A percentile compares a stretch with the other conserved stretches of the same genome.
Evolutionary conservation across 2,329 filamentous ascomycete genomes (phyloP).

Genomic region (Aspergillus hortae): DNA sequence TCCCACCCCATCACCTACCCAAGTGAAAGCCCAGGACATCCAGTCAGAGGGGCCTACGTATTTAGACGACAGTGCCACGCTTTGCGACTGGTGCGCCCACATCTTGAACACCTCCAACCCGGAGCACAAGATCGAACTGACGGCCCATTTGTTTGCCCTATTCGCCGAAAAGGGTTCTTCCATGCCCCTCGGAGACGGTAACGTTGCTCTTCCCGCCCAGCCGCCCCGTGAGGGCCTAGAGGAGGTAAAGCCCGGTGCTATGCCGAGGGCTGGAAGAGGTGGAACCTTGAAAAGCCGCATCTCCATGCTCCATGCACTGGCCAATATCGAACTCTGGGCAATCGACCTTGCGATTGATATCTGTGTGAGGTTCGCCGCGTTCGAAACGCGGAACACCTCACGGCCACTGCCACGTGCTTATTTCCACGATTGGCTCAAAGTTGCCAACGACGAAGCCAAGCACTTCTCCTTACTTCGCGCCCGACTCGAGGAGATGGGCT

Average conservation of each 20-base stretch:
- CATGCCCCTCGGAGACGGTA: constrained; percentile 42
- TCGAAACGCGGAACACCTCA: constrained; percentile 32
- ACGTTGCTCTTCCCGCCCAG: constrained; percentile 34
- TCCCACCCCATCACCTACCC: constrained; percentile 2
- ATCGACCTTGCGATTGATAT: constrained; percentile 49
- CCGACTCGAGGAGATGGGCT: constrained; percentile 45
- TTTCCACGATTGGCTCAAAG: constrained; percentile 49
- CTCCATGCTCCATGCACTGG: constrained; percentile 47
- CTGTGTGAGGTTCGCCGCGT: constrained; percentile 45
- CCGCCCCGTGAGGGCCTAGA: constrained; percentile 41
- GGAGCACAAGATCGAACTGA: constrained; percentile 48
- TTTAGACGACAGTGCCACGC: constrained; percentile 39
- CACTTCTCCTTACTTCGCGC: constrained; percentile 47
- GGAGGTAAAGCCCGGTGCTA: constrained; percentile 38
- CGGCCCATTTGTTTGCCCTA: constrained; percentile 42
- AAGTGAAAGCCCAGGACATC: neutral
- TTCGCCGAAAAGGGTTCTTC: constrained; percentile 41
- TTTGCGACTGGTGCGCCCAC: constrained; percentile 49
- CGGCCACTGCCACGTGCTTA: constrained; percentile 40
- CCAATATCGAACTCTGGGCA: constrained; percentile 49
- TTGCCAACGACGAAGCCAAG: constrained; percentile 48
- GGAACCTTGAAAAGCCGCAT: constrained; percentile 45
- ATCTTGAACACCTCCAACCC: constrained; percentile 44
- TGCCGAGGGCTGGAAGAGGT: constrained; percentile 41
- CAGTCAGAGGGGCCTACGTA: constrained; percentile 22